These are phyloP conservation scores for Trebouxia sp. DNA, from an alignment of 139 green algal genomes.

Conservation along the genomic window DNA sequence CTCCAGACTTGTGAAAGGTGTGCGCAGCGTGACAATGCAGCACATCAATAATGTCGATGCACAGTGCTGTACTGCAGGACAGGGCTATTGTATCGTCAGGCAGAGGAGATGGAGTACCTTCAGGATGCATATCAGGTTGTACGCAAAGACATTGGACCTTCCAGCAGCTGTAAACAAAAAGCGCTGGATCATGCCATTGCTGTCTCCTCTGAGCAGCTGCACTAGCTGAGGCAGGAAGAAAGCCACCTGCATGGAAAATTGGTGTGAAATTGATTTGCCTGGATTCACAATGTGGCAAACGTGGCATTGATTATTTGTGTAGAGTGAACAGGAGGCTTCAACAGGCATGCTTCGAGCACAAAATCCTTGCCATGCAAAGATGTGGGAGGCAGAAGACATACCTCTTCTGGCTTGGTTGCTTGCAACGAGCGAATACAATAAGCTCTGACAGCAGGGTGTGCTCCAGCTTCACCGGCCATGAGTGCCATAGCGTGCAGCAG, in stretches of 20 bases:
- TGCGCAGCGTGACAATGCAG: too few species aligned
- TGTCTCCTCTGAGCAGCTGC: constrained; percentile 62
- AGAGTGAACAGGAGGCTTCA: background rate
- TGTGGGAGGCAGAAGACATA: background rate
- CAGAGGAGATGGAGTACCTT: too few species aligned
- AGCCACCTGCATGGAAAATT: constrained; percentile 55
- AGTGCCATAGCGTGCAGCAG: constrained; percentile 68
- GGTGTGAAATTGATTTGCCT: background rate
- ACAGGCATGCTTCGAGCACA: background rate
- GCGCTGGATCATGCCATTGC: constrained; percentile 52
- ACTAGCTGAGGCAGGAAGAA: constrained; percentile 96
- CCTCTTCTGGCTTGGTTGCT: constrained; percentile 41
- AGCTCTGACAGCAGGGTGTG: constrained; percentile 38
- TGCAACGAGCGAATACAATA: constrained; percentile 53
- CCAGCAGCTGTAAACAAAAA: constrained; percentile 74
- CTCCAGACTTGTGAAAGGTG: too few species aligned
- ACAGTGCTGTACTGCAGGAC: too few species aligned
- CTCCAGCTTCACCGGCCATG: constrained; percentile 48
- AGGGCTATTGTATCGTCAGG: too few species aligned
- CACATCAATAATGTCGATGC: too few species aligned
- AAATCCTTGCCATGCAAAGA: background rate
- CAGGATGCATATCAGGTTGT: constrained; percentile 89
- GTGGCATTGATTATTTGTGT: background rate
- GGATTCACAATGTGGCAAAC: background rate
- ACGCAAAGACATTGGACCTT: constrained; percentile 75